These are phyloP conservation scores for Volutella citrinella DNA, from an alignment of 2,329 filamentous ascomycete species.

Conservation along the genomic window DNA sequence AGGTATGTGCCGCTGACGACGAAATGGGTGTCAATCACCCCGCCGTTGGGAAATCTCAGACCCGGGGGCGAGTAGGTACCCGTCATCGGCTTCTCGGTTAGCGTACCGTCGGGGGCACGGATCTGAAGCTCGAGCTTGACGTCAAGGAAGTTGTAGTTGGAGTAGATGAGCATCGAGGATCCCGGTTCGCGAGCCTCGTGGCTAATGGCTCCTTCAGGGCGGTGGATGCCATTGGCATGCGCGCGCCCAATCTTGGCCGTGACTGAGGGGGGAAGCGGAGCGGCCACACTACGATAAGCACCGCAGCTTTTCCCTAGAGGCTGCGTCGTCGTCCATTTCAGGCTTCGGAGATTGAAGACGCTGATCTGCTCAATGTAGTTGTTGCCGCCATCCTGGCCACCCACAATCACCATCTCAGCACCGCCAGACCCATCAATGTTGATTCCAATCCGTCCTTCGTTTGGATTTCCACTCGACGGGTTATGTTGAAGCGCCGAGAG, in stretches of 20 bases:
- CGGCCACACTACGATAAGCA: slow-evolving; percentile 92
- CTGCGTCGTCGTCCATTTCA: slow-evolving; percentile 93
- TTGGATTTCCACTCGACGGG: slow-evolving; percentile 74
- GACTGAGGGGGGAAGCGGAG: slow-evolving; percentile 69
- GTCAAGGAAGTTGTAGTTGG: slow-evolving; percentile 97
- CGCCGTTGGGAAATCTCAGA: slow-evolving; percentile 91
- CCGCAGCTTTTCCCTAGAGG: slow-evolving; percentile 88
- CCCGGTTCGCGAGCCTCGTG: slow-evolving; percentile 55
- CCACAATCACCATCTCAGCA: slow-evolving; percentile 95
- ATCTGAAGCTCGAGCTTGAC: slow-evolving; percentile 95
- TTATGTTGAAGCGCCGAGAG: slow-evolving; percentile 88
- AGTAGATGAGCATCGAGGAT: slow-evolving; percentile 91
- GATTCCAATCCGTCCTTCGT: slow-evolving; percentile 84
- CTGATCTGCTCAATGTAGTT: slow-evolving; percentile 99
- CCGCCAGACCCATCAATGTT: slow-evolving; percentile 88
- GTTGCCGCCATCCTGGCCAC: slow-evolving; percentile 94
- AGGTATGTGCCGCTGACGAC: slow-evolving; percentile 97
- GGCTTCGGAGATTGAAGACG: slow-evolving; percentile 90
- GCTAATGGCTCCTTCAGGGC: slow-evolving; percentile 45
- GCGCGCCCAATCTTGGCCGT: slow-evolving; percentile 64
- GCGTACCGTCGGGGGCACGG: slow-evolving; percentile 74
- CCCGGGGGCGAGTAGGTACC: slow-evolving; percentile 85
- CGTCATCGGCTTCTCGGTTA: slow-evolving; percentile 87
- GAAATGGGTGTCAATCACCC: slow-evolving; percentile 92
- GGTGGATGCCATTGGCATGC: slow-evolving; percentile 40